These are phyloP conservation scores for Saturnispora dispora DNA, from an alignment of 805 yeast genomes.

Conservation along the genomic window DNA sequence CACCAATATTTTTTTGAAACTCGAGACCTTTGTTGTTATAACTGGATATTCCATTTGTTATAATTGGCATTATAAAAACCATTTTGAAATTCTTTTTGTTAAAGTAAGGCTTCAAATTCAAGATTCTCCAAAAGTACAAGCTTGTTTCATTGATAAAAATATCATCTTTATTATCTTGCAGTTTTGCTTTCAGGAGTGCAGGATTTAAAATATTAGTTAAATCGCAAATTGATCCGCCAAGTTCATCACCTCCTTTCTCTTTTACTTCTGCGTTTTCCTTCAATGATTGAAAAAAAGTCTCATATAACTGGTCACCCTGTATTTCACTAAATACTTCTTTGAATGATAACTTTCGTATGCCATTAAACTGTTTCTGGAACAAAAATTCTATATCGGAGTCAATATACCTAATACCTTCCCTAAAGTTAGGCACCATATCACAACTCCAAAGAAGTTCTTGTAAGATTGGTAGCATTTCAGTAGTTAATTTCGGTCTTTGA, in stretches of 20 bases:
- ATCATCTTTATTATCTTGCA: slow-evolving; percentile 24
- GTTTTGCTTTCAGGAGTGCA: slow-evolving; percentile 19
- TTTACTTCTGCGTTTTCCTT: background rate
- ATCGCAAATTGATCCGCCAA: slow-evolving; percentile 1
- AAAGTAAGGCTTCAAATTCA: slow-evolving; percentile 47
- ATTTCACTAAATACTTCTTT: slow-evolving; percentile 3
- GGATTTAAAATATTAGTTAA: slow-evolving; percentile 24
- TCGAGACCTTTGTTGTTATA: slow-evolving; percentile 23
- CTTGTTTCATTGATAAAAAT: slow-evolving; percentile 41
- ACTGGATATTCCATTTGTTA: slow-evolving; percentile 14
- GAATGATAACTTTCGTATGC: slow-evolving; percentile 2
- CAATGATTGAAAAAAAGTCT: background rate
- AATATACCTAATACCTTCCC: slow-evolving; percentile 1
- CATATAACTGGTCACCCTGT: background rate
- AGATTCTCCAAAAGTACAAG: slow-evolving; percentile 44
- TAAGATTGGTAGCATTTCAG: background rate
- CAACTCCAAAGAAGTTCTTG: slow-evolving; percentile 2
- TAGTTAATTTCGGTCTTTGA: background rate
- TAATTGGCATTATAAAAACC: slow-evolving; percentile 32
- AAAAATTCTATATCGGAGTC: slow-evolving; percentile 6
- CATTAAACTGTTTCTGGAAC: background rate
- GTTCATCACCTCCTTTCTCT: background rate
- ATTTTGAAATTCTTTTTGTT: slow-evolving; percentile 45
- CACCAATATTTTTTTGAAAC: slow-evolving; percentile 34
- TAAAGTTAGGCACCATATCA: background rate